Evolutionary conservation across 1,284 basidiomycete species (phyloP).

Genomic region (Clitocybe nebularis): DNA sequence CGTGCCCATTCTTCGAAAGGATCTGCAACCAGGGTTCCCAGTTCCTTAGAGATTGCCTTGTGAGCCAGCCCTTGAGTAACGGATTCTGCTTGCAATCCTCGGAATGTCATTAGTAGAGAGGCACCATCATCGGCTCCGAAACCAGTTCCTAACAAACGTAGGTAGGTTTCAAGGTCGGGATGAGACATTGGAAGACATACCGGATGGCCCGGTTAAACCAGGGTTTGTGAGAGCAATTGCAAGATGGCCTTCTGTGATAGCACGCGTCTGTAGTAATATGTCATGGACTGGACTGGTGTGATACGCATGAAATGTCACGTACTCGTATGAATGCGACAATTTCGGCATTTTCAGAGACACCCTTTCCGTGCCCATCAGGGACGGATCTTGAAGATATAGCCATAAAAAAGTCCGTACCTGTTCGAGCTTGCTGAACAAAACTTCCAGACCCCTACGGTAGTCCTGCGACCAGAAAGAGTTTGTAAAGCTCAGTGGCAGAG

Average conservation of each 20-base stretch:
- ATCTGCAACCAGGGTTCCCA: slow-evolving; percentile 62
- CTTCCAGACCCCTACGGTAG: slow-evolving; percentile 77
- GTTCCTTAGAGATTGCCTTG: slow-evolving; percentile 61
- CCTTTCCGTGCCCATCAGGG: no score
- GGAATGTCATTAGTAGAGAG: slow-evolving; percentile 71
- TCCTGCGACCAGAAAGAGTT: slow-evolving; percentile 94
- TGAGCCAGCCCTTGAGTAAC: slow-evolving; percentile 63
- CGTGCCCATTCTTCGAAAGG: slow-evolving; percentile 75
- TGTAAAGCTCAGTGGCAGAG: slow-evolving; percentile 78
- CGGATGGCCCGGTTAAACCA: slow-evolving; percentile 43
- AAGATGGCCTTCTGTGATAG: slow-evolving; percentile 57
- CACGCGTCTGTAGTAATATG: slow-evolving; percentile 50
- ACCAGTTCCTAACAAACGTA: slow-evolving; percentile 44
- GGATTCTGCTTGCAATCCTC: slow-evolving; percentile 73
- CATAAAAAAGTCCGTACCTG: slow-evolving; percentile 45
- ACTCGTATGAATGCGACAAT: slow-evolving; percentile 80
- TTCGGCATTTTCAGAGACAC: slow-evolving; percentile 76
- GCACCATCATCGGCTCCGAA: slow-evolving; percentile 77
- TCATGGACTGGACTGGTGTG: slow-evolving; percentile 8
- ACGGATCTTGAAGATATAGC: slow-evolving; percentile 18
- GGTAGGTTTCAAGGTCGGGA: slow-evolving; percentile 5
- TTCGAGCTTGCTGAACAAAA: slow-evolving; percentile 73
- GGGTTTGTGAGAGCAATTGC: slow-evolving; percentile 56
- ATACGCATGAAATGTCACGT: slow-evolving; percentile 20
- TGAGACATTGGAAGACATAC: slow-evolving; percentile 30